phyloP scores from a whole-genome alignment of 2,329 filamentous ascomycete genomes.

The Myotisia sp. region DNA sequence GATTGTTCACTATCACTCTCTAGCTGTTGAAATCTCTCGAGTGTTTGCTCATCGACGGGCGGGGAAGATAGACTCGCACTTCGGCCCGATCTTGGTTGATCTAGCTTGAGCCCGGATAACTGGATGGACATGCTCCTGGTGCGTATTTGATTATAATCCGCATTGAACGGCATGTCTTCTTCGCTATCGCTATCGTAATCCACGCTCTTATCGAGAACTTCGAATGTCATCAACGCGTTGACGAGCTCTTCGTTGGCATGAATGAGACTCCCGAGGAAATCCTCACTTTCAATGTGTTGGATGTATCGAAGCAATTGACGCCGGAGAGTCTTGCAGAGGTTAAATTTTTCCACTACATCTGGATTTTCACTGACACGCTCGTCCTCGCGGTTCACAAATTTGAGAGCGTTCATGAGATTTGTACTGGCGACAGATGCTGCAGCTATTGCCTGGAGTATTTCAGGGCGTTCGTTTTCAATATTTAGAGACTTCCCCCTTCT shows the following conservation, averaged over 20 bases:
- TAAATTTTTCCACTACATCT: slow-evolving; percentile 61
- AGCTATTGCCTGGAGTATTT: slow-evolving; percentile 78
- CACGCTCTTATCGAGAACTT: slow-evolving; percentile 61
- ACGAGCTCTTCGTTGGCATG: slow-evolving; percentile 96
- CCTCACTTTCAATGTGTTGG: slow-evolving; percentile 75
- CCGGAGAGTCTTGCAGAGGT: slow-evolving; percentile 71
- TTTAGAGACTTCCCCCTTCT: slow-evolving; percentile 52
- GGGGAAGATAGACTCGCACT: too few relatives aligned
- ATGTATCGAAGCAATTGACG: slow-evolving; percentile 83
- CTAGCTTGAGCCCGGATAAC: slow-evolving; percentile 24
- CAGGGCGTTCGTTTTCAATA: slow-evolving; percentile 71
- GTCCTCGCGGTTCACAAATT: slow-evolving; percentile 77
- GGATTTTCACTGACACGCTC: slow-evolving; percentile 78
- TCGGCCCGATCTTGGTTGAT: slow-evolving; percentile 7
- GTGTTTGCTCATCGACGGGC: slow-evolving; percentile 33
- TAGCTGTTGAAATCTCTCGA: slow-evolving; percentile 36
- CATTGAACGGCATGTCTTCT: slow-evolving; percentile 33
- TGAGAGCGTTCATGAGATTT: slow-evolving; percentile 73
- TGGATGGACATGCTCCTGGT: background rate
- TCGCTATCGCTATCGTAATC: slow-evolving; percentile 53
- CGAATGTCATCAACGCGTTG: slow-evolving; percentile 80
- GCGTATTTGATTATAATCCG: slow-evolving; percentile 23
- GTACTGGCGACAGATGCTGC: slow-evolving; percentile 82
- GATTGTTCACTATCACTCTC: slow-evolving; percentile 41
- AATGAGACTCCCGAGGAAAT: slow-evolving; percentile 80